phyloP scores from a whole-genome alignment of 495 filamentous ascomycete species.

The Lasiosphaeria ovina region DNA sequence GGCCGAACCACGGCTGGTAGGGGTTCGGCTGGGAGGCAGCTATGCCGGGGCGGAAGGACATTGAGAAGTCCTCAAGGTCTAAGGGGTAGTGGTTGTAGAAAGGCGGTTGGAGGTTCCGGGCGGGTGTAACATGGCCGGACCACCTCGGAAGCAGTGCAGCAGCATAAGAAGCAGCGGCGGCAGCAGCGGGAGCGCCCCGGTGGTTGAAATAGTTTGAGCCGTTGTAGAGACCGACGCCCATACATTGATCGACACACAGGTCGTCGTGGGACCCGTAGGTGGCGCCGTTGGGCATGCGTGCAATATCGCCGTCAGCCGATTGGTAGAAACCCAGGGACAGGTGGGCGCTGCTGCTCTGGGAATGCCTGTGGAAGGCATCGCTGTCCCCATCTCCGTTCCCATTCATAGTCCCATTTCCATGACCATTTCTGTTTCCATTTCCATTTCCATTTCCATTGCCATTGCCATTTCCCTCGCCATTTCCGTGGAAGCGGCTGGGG shows the following conservation, averaged over 20 bases:
- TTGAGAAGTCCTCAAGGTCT: slow-evolving; percentile 6
- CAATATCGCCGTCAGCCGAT: slow-evolving; percentile 1
- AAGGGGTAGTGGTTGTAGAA: slow-evolving; percentile 13
- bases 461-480: slow-evolving; percentile 8
- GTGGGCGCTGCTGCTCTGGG: slow-evolving; percentile 18
- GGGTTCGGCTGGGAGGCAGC: slow-evolving; percentile 7
- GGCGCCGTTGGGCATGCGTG: slow-evolving; percentile 11
- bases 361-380: slow-evolving; percentile 21
- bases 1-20: slow-evolving; percentile 19
- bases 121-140: slow-evolving; percentile 8
- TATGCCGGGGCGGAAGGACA: slow-evolving; percentile 17
- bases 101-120: slow-evolving; percentile 7
- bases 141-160: slow-evolving; percentile 17
- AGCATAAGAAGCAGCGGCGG: slow-evolving; percentile 7
- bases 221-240: slow-evolving; percentile 33
- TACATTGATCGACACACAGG: slow-evolving; percentile 40
- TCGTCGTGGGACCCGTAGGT: slow-evolving; percentile 40
- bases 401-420: slow-evolving; percentile 5
- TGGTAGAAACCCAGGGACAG: slow-evolving; percentile 5
- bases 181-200: slow-evolving; percentile 17
- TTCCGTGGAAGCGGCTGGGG: slow-evolving; percentile 18
- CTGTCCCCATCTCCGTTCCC: too few relatives aligned
- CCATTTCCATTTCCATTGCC: slow-evolving; percentile 4
- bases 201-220: slow-evolving; percentile 33
- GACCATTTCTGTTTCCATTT: background rate